Conservation (phyloP, 108 stramenopile genomes). For the Conticribra weissflogii region DNA sequence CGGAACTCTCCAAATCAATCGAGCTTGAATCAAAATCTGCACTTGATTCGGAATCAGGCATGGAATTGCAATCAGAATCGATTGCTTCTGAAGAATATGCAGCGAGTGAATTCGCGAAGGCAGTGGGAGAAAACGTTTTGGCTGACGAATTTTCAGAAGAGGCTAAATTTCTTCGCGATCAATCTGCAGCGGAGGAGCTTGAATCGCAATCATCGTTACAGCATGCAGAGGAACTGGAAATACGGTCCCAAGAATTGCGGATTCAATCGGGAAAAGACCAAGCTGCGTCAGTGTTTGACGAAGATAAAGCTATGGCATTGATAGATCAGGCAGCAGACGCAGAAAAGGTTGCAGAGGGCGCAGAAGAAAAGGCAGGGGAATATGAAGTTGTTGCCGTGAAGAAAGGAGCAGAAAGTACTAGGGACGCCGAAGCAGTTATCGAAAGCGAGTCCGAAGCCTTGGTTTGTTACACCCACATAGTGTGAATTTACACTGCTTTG, state of each 20-base stretch:
- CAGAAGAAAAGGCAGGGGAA: slow-evolving; percentile 16
- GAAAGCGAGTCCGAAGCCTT: slow-evolving; percentile 14
- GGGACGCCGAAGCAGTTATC: slow-evolving; percentile 33
- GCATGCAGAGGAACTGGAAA: slow-evolving; percentile 4
- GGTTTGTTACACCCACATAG: slow-evolving; percentile 3
- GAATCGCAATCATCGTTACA: slow-evolving; percentile 8
- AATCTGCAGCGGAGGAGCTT: slow-evolving; percentile 6
- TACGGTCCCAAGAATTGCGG: slow-evolving; percentile 1
- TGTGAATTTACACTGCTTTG: neutral
- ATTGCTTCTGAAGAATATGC: slow-evolving; percentile 21
- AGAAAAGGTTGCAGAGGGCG: slow-evolving; percentile 10
- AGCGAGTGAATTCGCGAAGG: slow-evolving; percentile 5
- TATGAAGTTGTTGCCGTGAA: slow-evolving; percentile 9
- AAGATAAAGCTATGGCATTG: slow-evolving; percentile 10
- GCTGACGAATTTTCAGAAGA: slow-evolving; percentile 18
- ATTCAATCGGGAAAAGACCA: slow-evolving; percentile 9
- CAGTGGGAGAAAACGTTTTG: slow-evolving; percentile 9
- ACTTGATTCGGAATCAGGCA: slow-evolving; percentile 31
- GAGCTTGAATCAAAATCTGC: slow-evolving; percentile 14
- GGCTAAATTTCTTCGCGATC: slow-evolving; percentile 18
- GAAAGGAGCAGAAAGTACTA: slow-evolving; percentile 12
- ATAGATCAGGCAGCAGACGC: slow-evolving; percentile 18
- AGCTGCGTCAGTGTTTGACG: neutral
- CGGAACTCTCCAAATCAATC: slow-evolving; percentile 10
- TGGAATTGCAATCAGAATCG: slow-evolving; percentile 23